Percentiles rank a stretch among this genome's conserved stretches.
Evolutionary conservation across 768 basidiomycete genomes (phyloP).

Genomic region (Astraeus odoratus): DNA sequence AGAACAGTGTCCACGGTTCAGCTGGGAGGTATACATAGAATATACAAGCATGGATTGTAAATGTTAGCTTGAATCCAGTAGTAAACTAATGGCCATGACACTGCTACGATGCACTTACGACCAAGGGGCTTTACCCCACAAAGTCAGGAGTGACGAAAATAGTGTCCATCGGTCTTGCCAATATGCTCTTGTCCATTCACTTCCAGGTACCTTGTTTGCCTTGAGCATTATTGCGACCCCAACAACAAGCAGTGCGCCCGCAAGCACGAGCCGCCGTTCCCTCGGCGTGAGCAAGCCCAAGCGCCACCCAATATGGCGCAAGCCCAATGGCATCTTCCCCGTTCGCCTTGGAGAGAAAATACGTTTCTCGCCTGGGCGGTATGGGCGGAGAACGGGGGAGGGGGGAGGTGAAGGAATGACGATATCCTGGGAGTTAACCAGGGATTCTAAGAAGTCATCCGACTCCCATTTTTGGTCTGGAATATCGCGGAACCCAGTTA

Average conservation of each 20-base stretch:
- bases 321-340: conserved; percentile 8
- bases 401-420: conserved; percentile 22
- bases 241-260: conserved; percentile 61
- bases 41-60: no score
- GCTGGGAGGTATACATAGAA: no score
- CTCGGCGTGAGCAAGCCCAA: conserved; percentile 20
- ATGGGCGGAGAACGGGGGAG: conserved; percentile 9
- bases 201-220: conserved; percentile 6
- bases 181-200: neutral
- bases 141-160: neutral
- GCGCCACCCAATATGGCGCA: conserved; percentile 14
- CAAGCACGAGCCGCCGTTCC: conserved; percentile 36
- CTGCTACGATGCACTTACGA: neutral
- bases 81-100: neutral
- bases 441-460: conserved; percentile 21
- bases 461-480: conserved; percentile 21
- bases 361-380: conserved; percentile 16
- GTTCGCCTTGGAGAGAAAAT: conserved; percentile 4
- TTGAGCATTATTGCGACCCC: conserved; percentile 58
- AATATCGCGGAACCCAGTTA: conserved; percentile 8
- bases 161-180: neutral
- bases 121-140: neutral
- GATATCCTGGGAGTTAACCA: conserved; percentile 16
- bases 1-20: no score
- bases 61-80: no score